A percentile compares a stretch with the other conserved stretches of the same genome.
These are phyloP conservation scores for Teunomyces barrocoloradensis DNA, from an alignment of 805 yeast genomes.

Conservation along the genomic window DNA sequence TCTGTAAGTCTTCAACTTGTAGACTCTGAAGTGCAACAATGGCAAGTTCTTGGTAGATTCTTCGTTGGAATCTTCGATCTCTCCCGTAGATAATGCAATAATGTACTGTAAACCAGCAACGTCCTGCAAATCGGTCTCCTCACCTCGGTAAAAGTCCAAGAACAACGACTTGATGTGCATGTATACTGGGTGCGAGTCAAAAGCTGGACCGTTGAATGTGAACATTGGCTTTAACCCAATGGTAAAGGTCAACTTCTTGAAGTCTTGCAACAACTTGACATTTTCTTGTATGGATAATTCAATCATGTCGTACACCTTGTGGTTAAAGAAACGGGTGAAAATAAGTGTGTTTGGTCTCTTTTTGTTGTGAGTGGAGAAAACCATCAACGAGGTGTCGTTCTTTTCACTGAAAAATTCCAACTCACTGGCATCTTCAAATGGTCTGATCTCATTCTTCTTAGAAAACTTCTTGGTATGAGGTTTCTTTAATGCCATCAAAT, in stretches of 20 bases:
- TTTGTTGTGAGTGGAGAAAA: conserved; percentile 75
- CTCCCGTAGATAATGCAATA: conserved; percentile 73
- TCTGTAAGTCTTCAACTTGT: conserved; percentile 74
- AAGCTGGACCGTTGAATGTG: conserved; percentile 86
- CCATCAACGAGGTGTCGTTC: conserved; percentile 85
- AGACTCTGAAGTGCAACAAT: conserved; percentile 83
- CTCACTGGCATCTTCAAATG: conserved; percentile 85
- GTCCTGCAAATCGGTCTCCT: conserved; percentile 76
- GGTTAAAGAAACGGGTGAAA: conserved; percentile 86
- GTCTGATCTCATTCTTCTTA: conserved; percentile 84
- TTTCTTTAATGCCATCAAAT: conserved; percentile 84
- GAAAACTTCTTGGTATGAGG: conserved; percentile 85
- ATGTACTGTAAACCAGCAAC: conserved; percentile 94
- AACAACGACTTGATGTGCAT: conserved; percentile 84
- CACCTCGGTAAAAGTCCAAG: conserved; percentile 87
- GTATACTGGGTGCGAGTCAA: conserved; percentile 84
- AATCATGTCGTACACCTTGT: conserved; percentile 88
- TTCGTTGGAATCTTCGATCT: conserved; percentile 72
- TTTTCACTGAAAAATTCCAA: conserved; percentile 93
- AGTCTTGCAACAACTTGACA: conserved; percentile 70
- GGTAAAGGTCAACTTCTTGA: conserved; percentile 74
- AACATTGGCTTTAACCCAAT: conserved; percentile 94
- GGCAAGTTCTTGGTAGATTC: conserved; percentile 60
- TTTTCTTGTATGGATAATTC: conserved; percentile 74
- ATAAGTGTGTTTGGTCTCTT: conserved; percentile 91